Percentiles rank a stretch among this genome's conserved stretches.
These are phyloP conservation scores for Candida fluviatilis DNA, from an alignment of 805 yeast genomes.

Conservation along the genomic window DNA sequence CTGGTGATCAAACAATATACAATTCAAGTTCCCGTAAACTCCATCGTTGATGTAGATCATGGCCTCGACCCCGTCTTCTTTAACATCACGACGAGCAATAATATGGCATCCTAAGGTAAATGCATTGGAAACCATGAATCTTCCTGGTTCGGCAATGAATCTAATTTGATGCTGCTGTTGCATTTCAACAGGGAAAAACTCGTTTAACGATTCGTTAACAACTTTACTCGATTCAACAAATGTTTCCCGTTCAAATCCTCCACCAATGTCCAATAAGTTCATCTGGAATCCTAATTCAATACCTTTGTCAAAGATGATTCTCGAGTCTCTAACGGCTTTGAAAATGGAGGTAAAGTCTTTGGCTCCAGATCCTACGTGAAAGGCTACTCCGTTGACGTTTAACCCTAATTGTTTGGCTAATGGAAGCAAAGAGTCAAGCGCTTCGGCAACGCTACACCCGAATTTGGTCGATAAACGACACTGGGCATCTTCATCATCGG, in stretches of 20 bases:
- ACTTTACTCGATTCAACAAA: constrained; percentile 58
- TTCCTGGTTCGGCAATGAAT: constrained; percentile 91
- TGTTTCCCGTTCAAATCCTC: constrained; percentile 73
- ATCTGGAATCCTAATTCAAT: constrained; percentile 30
- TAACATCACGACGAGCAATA: constrained; percentile 69
- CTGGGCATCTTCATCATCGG: constrained; percentile 85
- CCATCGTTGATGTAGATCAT: constrained; percentile 94
- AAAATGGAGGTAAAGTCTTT: constrained; percentile 61
- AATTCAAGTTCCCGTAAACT: constrained; percentile 91
- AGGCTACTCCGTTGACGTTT: constrained; percentile 78
- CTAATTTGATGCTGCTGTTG: constrained; percentile 23
- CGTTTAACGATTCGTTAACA: constrained; percentile 51
- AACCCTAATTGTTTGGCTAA: constrained; percentile 60
- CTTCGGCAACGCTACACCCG: constrained; percentile 66
- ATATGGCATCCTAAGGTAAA: constrained; percentile 82
- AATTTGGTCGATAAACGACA: constrained; percentile 86
- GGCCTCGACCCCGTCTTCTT: constrained; percentile 30
- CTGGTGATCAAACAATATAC: constrained; percentile 91
- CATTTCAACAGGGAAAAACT: constrained; percentile 50
- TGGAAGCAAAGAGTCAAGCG: constrained; percentile 50
- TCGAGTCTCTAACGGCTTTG: constrained; percentile 71
- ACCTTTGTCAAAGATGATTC: constrained; percentile 61
- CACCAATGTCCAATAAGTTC: constrained; percentile 79
- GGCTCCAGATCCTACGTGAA: constrained; percentile 96
- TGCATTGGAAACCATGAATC: constrained; percentile 81